A percentile compares a stretch with the other conserved stretches of the same genome.
These are phyloP conservation scores for Westerdykella sp. DNA, from an alignment of 2,329 filamentous ascomycete genomes.

Conservation along the genomic window DNA sequence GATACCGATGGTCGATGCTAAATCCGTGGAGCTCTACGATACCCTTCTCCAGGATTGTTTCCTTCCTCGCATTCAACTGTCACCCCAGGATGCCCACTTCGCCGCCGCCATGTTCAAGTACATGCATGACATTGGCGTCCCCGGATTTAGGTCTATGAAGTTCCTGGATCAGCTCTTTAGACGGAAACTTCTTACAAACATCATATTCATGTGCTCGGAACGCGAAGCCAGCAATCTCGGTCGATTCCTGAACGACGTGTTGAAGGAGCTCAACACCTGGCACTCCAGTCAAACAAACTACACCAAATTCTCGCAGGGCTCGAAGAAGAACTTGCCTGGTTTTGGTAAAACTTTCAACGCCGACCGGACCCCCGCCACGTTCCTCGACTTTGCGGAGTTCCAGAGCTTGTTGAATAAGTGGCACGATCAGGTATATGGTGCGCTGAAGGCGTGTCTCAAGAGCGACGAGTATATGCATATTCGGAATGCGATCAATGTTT, in stretches of 20 bases:
- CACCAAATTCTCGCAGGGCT: conserved; percentile 73
- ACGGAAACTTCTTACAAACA: conserved; percentile 68
- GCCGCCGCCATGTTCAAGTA: conserved; percentile 80
- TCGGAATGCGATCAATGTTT: conserved; percentile 83
- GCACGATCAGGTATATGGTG: conserved; percentile 75
- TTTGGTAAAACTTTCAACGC: conserved; percentile 70
- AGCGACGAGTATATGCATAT: conserved; percentile 96
- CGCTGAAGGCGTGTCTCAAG: conserved; percentile 74
- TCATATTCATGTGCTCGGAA: conserved; percentile 85
- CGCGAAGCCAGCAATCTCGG: conserved; percentile 91
- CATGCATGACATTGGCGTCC: conserved; percentile 75
- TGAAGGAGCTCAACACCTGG: conserved; percentile 78
- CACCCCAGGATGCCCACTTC: conserved; percentile 82
- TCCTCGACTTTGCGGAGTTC: conserved; percentile 81
- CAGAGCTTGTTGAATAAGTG: conserved; percentile 80
- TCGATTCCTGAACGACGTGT: conserved; percentile 74
- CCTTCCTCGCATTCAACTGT: conserved; percentile 78
- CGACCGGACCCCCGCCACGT: conserved; percentile 62
- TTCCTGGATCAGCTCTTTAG: conserved; percentile 80
- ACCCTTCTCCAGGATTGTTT: conserved; percentile 84
- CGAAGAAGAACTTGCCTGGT: conserved; percentile 61
- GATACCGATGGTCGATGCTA: conserved; percentile 52
- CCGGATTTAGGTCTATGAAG: conserved; percentile 79
- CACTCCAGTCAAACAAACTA: conserved; percentile 71
- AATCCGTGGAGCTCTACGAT: conserved; percentile 59